These are phyloP conservation scores for Umbelopsis vinacea DNA, from an alignment of 192 early-diverging fungal species.

Conservation along the genomic window DNA sequence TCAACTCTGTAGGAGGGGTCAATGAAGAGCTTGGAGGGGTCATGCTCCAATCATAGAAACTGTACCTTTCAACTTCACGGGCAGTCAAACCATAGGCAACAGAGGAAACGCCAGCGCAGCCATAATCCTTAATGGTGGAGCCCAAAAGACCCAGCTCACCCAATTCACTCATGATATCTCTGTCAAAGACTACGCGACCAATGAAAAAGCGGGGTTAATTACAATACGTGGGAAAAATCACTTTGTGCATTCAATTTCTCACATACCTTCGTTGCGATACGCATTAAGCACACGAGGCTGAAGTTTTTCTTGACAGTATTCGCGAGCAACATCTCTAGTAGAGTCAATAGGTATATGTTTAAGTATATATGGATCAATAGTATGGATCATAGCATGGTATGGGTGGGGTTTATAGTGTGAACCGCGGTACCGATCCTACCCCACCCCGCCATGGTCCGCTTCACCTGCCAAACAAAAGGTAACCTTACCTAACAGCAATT, in stretches of 20 bases:
- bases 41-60: background rate
- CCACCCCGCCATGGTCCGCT: no score
- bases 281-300: slow-evolving; percentile 85
- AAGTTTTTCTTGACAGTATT: slow-evolving; percentile 90
- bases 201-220: background rate
- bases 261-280: slow-evolving; percentile 83
- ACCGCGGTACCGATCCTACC: no score
- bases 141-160: slow-evolving; percentile 92
- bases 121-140: slow-evolving; percentile 93
- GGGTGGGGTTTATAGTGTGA: no score
- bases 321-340: slow-evolving; percentile 79
- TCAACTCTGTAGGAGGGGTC: slow-evolving; percentile 66
- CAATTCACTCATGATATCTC: slow-evolving; percentile 92
- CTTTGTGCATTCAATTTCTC: background rate
- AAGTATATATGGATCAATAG: background rate
- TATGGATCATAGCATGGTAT: no score
- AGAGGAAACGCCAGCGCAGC: slow-evolving; percentile 95
- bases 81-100: slow-evolving; percentile 97
- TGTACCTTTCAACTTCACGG: slow-evolving; percentile 91
- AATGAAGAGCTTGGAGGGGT: background rate
- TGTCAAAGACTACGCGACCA: slow-evolving; percentile 72
- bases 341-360: background rate
- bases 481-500: slow-evolving; percentile 62
- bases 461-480: no score
- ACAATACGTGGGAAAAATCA: slow-evolving; percentile 6